phyloP scores from a whole-genome alignment of 164 flowering plant genomes.

The Houttuynia cordata region DNA sequence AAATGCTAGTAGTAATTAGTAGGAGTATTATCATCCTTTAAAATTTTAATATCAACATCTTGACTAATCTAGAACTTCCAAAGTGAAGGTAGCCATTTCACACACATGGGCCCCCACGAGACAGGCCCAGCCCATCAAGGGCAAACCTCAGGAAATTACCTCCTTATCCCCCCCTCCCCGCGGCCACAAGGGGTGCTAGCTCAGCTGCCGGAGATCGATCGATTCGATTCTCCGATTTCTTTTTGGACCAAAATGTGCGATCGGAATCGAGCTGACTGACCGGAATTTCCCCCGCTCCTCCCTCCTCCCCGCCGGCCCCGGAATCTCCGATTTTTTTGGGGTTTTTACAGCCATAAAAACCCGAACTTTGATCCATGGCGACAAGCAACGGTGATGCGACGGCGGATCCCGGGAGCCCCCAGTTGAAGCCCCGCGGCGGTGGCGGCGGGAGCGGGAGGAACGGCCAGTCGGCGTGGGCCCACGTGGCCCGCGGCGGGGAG shows the following conservation, averaged over 20 bases:
- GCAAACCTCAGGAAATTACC: too few relatives aligned
- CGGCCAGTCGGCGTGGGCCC: slow-evolving; percentile 2
- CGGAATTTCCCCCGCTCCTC: not conserved
- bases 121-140: too few relatives aligned
- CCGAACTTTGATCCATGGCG: slow-evolving; percentile 3
- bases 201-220: not conserved
- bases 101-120: too few relatives aligned
- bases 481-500: slow-evolving; percentile 1
- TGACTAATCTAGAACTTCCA: too few relatives aligned
- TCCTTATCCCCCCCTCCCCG: too few relatives aligned
- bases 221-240: not conserved
- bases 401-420: not conserved
- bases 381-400: not conserved
- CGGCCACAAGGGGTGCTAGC: too few relatives aligned
- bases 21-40: too few relatives aligned
- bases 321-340: not conserved
- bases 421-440: not conserved
- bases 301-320: not conserved
- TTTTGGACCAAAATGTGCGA: not conserved
- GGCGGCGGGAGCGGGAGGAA: too few relatives aligned
- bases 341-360: slow-evolving; percentile 1
- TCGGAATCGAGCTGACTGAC: not conserved
- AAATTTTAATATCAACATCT: too few relatives aligned
- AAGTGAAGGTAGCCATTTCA: too few relatives aligned
- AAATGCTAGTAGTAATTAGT: too few relatives aligned